phyloP scores from a whole-genome alignment of 1,139 yeast species.

The Yamadazyma triangularis region DNA sequence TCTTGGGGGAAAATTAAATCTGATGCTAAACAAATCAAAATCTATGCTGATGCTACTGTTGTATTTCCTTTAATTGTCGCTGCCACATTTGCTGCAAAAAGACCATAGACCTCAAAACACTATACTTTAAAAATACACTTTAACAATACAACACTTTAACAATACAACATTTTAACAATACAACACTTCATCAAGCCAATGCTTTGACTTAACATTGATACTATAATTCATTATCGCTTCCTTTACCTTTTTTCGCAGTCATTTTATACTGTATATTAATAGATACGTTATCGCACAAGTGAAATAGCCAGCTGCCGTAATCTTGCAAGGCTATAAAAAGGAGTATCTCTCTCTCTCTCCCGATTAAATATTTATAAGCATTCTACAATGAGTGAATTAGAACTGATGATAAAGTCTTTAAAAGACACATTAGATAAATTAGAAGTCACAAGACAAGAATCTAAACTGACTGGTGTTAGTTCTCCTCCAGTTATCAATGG shows the following conservation, averaged over 20 bases:
- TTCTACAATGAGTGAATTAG: conserved; percentile 14
- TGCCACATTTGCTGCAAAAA: conserved; percentile 79
- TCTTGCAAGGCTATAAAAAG: neutral
- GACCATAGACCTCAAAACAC: conserved; percentile 15
- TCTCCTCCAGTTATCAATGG: no score
- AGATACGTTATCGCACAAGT: neutral
- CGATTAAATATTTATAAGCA: neutral
- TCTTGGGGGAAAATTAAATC: conserved; percentile 99
- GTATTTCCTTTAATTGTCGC: conserved; percentile 97
- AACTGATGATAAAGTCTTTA: conserved; percentile 12
- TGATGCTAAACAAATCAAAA: conserved; percentile 86
- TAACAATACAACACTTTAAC: no score
- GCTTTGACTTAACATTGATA: no score
- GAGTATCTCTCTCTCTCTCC: neutral
- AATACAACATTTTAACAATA: no score
- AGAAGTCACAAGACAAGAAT: neutral
- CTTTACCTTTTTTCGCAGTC: no score
- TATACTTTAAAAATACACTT: no score
- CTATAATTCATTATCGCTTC: no score
- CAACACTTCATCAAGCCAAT: no score
- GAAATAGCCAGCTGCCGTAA: neutral
- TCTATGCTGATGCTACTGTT: conserved; percentile 92
- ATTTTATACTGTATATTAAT: no score
- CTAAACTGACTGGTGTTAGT: neutral
- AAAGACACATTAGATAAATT: conserved; percentile 10